Base-by-base conservation (phyloP, 2,329 filamentous ascomycete species). In the Cercospora sp. region DNA sequence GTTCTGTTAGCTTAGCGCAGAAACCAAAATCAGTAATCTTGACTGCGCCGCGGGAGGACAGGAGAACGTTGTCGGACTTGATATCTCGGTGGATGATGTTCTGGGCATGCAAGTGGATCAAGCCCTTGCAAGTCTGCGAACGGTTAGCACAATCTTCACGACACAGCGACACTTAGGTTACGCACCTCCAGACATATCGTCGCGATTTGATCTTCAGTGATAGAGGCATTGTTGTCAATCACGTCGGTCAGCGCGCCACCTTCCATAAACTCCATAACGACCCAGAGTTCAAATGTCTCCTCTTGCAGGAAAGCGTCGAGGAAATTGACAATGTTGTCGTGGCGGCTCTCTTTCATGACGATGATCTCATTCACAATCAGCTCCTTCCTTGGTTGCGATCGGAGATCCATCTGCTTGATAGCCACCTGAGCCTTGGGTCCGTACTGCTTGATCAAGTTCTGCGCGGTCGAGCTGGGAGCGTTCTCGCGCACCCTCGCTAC, bases 251-350 rank as follows among this genome's bases (percentile, higher is more conserved):
- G 83, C 70, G 95, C 92, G 82, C 95, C 95, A 75, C 95, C 95
- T 82, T 99, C 95, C 95, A 99, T 99, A 77, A 94, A 99, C 83
- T 99, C 95, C 95, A 99, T 97, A 63, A 99, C 94, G 10, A 99
- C 93, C 95, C 95, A 99, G n/a, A 99, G 87, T 80, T 99, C 95
- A 64, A 91, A 88, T 76, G 92, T 93, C 80, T 95, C 94, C 80
- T 97, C 96, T 76, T 95, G 92, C 77, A 99, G 83, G 85, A 98
- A 99, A 3, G 94, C 94, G 75, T 99, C 95, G 36, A 99, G 84
- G 83, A 97, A 99, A 82, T 99, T 99, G 81, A 99, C 95, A 83
- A 99, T 99, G 81, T 99, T 99, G 69, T 91, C 90, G 80, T 99
- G 95, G 79, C 94, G 92, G 84, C 93, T 97, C 82, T 99, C 95